Conservation (phyloP, 2,329 filamentous ascomycete species). For the Fusarium bulbicola region DNA sequence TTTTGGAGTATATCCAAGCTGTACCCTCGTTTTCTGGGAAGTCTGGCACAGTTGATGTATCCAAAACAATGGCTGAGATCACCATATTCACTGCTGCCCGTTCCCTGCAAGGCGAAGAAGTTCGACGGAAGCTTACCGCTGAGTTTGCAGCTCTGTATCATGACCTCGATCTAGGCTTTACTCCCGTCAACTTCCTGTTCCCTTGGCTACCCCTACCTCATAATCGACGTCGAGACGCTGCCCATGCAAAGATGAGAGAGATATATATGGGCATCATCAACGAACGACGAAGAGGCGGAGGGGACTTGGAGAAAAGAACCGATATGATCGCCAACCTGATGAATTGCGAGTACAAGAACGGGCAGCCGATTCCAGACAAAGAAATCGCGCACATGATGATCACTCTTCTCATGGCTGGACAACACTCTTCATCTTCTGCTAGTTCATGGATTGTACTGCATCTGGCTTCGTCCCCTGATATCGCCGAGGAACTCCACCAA, state of each 20-base stretch:
- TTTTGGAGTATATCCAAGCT: conserved; percentile 69
- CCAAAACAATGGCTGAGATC: conserved; percentile 75
- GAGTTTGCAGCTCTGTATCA: conserved; percentile 81
- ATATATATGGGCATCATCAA: conserved; percentile 78
- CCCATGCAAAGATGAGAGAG: conserved; percentile 74
- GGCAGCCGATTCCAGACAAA: conserved; percentile 72
- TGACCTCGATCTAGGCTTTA: conserved; percentile 79
- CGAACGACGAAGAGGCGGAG: conserved; percentile 62
- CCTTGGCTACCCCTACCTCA: conserved; percentile 81
- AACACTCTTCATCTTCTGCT: conserved; percentile 83
- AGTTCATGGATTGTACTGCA: conserved; percentile 80
- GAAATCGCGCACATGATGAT: conserved; percentile 90
- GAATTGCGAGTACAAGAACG: conserved; percentile 79
- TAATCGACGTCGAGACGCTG: conserved; percentile 76
- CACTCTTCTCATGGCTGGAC: conserved; percentile 83
- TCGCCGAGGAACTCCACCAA: conserved; percentile 75
- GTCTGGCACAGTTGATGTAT: conserved; percentile 70
- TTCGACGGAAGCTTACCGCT: conserved; percentile 75
- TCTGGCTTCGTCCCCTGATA: conserved; percentile 74
- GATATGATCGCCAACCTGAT: conserved; percentile 86
- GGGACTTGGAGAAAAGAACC: conserved; percentile 54
- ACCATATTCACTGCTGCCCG: conserved; percentile 84
- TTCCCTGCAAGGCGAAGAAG: conserved; percentile 78
- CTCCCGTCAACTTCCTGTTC: conserved; percentile 83
- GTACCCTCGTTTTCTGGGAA: conserved; percentile 65